These are phyloP conservation scores for Penicillium mononematosum DNA, from an alignment of 495 filamentous ascomycete species.

Conservation along the genomic window DNA sequence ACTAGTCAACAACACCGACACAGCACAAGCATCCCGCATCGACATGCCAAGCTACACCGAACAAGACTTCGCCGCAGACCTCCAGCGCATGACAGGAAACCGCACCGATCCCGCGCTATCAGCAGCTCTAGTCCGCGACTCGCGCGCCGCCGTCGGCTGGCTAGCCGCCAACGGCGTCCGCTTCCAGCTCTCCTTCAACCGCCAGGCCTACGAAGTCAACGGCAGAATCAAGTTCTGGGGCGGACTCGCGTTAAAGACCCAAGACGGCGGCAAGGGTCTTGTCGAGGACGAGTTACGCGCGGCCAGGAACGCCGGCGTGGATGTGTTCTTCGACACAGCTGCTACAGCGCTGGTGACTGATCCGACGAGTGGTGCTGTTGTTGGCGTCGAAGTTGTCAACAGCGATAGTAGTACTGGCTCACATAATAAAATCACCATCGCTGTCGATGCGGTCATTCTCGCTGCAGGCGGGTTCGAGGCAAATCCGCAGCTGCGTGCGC, in stretches of 20 bases:
- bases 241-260: constrained; percentile 53
- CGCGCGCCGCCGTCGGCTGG: constrained; percentile 52
- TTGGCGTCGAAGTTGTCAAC: constrained; percentile 12
- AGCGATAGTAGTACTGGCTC: not conserved
- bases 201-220: constrained; percentile 58
- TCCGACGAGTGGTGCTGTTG: constrained; percentile 33
- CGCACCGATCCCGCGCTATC: constrained; percentile 46
- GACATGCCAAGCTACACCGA: constrained; percentile 47
- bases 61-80: constrained; percentile 47
- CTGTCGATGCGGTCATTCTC: constrained; percentile 47
- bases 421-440: constrained; percentile 23
- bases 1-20: constrained; percentile 48
- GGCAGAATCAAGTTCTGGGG: constrained; percentile 62
- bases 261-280: constrained; percentile 59
- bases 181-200: constrained; percentile 59
- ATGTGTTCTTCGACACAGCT: constrained; percentile 43
- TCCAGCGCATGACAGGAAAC: constrained; percentile 49
- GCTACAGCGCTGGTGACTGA: constrained; percentile 42
- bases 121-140: constrained; percentile 46
- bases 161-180: constrained; percentile 49
- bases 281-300: constrained; percentile 47
- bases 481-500: constrained; percentile 49
- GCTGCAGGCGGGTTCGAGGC: constrained; percentile 63
- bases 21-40: constrained; percentile 33
- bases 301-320: constrained; percentile 41